Evolutionary conservation across 805 yeast species (phyloP).

Genomic region (Vanderwaltozyma tropicalis): DNA sequence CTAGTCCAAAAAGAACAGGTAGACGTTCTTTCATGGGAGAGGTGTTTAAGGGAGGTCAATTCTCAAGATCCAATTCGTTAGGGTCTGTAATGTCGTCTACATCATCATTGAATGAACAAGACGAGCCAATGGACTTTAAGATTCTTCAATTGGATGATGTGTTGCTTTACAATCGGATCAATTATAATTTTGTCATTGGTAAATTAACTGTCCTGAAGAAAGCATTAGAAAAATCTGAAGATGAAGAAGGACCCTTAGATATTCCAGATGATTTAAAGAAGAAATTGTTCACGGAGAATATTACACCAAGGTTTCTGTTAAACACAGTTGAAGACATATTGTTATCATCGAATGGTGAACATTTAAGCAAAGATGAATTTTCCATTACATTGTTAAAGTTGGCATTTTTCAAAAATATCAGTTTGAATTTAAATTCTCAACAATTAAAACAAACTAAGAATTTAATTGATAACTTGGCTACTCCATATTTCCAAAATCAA

Average conservation of each 20-base stretch:
- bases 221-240: constrained; percentile 1
- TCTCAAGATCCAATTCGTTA: not conserved
- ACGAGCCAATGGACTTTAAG: not conserved
- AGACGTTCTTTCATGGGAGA: not conserved
- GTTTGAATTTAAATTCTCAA: no score
- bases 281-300: not conserved
- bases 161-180: not conserved
- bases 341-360: not conserved
- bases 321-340: constrained; percentile 1
- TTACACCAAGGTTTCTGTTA: constrained; percentile 1
- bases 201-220: not conserved
- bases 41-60: not conserved
- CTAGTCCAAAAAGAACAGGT: not conserved
- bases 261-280: not conserved
- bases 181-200: not conserved
- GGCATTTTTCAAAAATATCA: not conserved
- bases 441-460: not conserved
- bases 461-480: not conserved
- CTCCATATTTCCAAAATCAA: not conserved
- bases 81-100: not conserved
- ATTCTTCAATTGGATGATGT: not conserved
- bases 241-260: not conserved
- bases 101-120: not conserved
- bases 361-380: not conserved
- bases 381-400: not conserved